These are phyloP conservation scores for Beverwykella pulmonaria DNA, from an alignment of 495 filamentous ascomycete species.

Conservation along the genomic window DNA sequence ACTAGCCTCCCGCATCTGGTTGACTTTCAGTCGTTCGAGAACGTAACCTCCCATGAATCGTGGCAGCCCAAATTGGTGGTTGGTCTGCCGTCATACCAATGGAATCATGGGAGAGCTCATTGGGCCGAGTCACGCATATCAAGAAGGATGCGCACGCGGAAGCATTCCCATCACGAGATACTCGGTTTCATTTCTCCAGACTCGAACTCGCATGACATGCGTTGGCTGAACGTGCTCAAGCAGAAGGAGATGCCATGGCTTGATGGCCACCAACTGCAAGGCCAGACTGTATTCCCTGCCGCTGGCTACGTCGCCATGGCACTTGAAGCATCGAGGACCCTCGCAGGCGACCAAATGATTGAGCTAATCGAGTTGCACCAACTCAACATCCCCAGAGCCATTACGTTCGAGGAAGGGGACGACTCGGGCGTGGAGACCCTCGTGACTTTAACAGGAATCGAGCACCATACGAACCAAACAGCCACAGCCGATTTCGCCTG, in stretches of 20 bases:
- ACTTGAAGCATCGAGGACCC: conserved; percentile 11
- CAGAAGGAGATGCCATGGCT: conserved; percentile 50
- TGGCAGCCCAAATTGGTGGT: not conserved
- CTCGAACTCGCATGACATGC: not conserved
- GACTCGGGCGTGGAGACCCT: not conserved
- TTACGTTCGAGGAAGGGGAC: conserved; percentile 5
- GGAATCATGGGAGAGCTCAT: not conserved
- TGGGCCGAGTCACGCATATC: conserved; percentile 13
- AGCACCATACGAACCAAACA: not conserved
- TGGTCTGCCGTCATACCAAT: conserved; percentile 13
- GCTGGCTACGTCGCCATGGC: conserved; percentile 27
- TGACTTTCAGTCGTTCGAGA: conserved; percentile 1
- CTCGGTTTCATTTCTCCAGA: conserved; percentile 1
- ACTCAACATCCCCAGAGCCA: not conserved
- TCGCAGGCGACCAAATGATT: not conserved
- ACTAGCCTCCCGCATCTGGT: not conserved
- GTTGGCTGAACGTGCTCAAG: conserved; percentile 10
- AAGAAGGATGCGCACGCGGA: not conserved
- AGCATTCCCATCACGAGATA: not conserved
- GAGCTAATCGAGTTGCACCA: not conserved
- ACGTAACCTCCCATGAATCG: not conserved
- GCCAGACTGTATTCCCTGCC: conserved; percentile 38
- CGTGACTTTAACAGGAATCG: not conserved
- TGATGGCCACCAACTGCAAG: conserved; percentile 47
- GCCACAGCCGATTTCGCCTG: not conserved